Conservation (phyloP, 257 asterid genomes). For the Mentha longifolia region DNA sequence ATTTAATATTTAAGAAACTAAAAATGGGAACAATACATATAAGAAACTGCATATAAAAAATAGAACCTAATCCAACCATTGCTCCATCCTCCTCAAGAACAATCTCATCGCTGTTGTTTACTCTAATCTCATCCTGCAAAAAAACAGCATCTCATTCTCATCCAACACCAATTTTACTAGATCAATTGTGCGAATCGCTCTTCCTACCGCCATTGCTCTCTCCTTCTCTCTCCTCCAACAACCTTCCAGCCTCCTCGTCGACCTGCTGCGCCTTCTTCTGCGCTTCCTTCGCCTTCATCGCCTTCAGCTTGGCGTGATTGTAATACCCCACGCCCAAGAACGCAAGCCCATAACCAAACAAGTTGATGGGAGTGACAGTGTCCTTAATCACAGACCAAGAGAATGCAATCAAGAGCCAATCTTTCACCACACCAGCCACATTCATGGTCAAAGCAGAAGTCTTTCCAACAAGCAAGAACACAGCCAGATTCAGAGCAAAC, state of each 20-base stretch:
- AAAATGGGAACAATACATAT: constrained; percentile 8
- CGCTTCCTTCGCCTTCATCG: constrained; percentile 63
- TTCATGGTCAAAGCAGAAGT: constrained; percentile 79
- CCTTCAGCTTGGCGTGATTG: constrained; percentile 63
- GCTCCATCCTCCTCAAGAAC: constrained; percentile 30
- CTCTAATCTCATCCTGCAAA: constrained; percentile 22
- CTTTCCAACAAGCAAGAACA: constrained; percentile 72
- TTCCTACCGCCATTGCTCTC: constrained; percentile 43
- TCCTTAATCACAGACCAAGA: constrained; percentile 82
- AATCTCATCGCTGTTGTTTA: constrained; percentile 2
- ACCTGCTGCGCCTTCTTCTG: constrained; percentile 57
- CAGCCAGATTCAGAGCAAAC: constrained; percentile 68
- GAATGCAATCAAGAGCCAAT: constrained; percentile 70
- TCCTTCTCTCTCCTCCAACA: constrained; percentile 50
- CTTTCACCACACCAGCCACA: constrained; percentile 79
- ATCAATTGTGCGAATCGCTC: constrained; percentile 44
- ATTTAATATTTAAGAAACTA: not conserved
- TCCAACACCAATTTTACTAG: not conserved
- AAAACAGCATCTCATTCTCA: constrained; percentile 5
- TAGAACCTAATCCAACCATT: constrained; percentile 29
- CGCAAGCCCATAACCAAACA: constrained; percentile 65
- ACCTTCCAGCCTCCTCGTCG: constrained; percentile 55
- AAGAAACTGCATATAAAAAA: constrained; percentile 26
- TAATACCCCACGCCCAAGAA: constrained; percentile 71
- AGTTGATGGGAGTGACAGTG: constrained; percentile 60